Evolutionary conservation across 352 stramenopile genomes (phyloP).

Genomic region (Globisporangium canariense): DNA sequence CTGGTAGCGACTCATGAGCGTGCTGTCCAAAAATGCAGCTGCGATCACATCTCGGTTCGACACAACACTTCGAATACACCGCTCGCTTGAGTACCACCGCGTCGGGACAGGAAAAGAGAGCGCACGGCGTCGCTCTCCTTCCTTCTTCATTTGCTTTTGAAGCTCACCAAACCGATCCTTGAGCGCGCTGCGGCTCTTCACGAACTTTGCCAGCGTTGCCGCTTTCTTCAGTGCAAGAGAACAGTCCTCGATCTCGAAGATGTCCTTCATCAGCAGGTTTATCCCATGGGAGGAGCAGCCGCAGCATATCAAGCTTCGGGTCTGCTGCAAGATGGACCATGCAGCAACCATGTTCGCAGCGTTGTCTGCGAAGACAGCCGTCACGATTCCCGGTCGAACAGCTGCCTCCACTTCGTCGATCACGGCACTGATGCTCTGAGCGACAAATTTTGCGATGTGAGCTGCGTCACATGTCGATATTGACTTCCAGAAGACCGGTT

Average conservation of each 20-base stretch:
- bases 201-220: constrained; percentile 30
- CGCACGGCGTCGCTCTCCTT: neutral
- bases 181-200: neutral
- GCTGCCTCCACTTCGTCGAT: constrained; percentile 67
- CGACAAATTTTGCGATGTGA: too few species aligned
- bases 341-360: too few species aligned
- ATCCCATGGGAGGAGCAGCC: too few species aligned
- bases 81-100: neutral
- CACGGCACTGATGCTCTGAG: constrained; percentile 88
- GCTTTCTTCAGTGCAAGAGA: too few species aligned
- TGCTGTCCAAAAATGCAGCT: neutral
- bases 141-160: neutral
- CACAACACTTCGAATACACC: neutral
- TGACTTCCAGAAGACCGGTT: too few species aligned
- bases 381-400: too few species aligned
- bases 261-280: too few species aligned
- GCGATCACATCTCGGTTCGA: neutral
- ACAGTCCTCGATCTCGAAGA: too few species aligned
- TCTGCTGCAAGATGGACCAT: too few species aligned
- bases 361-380: too few species aligned
- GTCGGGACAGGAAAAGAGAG: neutral
- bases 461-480: too few species aligned
- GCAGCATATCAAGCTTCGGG: too few species aligned
- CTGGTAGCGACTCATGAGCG: neutral
- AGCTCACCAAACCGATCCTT: neutral